These are phyloP conservation scores for Mycena latifolia DNA, from an alignment of 768 basidiomycete genomes.

Conservation along the genomic window DNA sequence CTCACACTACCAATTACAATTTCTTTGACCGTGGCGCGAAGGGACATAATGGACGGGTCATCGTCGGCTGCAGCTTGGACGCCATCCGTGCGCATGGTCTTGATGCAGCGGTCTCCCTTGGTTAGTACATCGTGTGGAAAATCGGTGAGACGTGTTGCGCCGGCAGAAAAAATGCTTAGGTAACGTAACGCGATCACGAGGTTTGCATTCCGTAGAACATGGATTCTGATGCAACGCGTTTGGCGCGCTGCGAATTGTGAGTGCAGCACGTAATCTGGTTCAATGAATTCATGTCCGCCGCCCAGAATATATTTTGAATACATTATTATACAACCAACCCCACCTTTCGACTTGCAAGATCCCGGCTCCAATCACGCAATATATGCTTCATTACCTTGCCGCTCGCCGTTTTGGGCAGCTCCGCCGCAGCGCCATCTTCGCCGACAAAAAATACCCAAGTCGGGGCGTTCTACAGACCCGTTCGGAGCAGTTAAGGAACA, in stretches of 20 bases:
- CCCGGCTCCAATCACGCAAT: slow-evolving; percentile 75
- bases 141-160: slow-evolving; percentile 12
- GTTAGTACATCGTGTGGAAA: slow-evolving; percentile 16
- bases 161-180: slow-evolving; percentile 17
- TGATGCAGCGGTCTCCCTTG: neutral
- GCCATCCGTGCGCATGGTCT: slow-evolving; percentile 37
- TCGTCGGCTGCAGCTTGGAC: slow-evolving; percentile 25
- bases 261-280: no score
- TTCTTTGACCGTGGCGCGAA: slow-evolving; percentile 56
- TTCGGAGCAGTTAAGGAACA: no score
- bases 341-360: slow-evolving; percentile 59
- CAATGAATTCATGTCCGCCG: no score
- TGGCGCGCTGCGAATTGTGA: no score
- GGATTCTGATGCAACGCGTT: no score
- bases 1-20: slow-evolving; percentile 70
- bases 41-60: slow-evolving; percentile 36
- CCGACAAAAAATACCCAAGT: slow-evolving; percentile 88
- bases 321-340: slow-evolving; percentile 44
- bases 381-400: slow-evolving; percentile 91
- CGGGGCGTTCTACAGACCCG: slow-evolving; percentile 78
- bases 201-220: neutral
- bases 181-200: slow-evolving; percentile 22
- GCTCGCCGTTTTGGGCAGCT: slow-evolving; percentile 88
- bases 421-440: slow-evolving; percentile 67
- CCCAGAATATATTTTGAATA: no score